Percentiles rank a stretch among this genome's conserved stretches.
Conservation (phyloP, 2,329 filamentous ascomycete species). For the Rhexocercosporidium sp. region DNA sequence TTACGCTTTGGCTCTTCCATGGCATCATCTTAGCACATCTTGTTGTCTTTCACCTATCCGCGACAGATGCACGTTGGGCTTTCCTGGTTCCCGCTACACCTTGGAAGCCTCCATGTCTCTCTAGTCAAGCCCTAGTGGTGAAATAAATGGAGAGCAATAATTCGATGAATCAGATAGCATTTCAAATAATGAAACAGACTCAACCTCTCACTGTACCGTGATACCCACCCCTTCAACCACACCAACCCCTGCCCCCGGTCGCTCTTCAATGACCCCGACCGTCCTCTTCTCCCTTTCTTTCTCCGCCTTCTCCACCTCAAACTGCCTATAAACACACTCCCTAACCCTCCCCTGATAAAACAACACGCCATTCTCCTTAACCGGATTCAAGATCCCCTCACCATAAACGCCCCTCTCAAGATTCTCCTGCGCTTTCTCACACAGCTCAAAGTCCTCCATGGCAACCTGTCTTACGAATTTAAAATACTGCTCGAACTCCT, state of each 20-base stretch:
- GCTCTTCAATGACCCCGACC: no score
- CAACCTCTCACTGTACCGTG: background rate
- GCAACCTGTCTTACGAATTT: conserved; percentile 61
- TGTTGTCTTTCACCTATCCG: no score
- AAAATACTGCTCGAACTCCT: conserved; percentile 62
- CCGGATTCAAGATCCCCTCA: conserved; percentile 60
- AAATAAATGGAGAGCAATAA: no score
- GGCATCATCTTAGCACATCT: no score
- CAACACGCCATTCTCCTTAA: conserved; percentile 59
- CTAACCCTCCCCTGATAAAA: conserved; percentile 46
- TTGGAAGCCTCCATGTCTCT: no score
- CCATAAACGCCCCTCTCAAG: conserved; percentile 58
- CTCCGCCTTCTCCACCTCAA: conserved; percentile 26
- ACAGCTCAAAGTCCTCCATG: conserved; percentile 61
- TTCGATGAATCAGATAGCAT: no score
- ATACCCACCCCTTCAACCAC: background rate
- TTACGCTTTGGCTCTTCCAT: no score
- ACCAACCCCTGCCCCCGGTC: background rate
- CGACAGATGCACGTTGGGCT: no score
- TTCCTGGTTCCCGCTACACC: no score
- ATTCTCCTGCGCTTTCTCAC: conserved; percentile 60
- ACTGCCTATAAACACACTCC: conserved; percentile 35
- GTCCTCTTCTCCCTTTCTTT: conserved; percentile 7
- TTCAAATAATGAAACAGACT: no score
- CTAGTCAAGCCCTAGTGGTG: no score